Conservation (phyloP, 176 grass and related monocot species). For the barley (Hordeum vulgare) region MorexV3_pseudomolecules_assembly NC_058520.1:575905318-575905817, state of each 20-base stretch:
- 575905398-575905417: too few relatives aligned
- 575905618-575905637: background rate
- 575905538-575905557: background rate
- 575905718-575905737: slow-evolving; percentile 46
- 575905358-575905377: background rate
- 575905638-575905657: background rate
- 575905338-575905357: background rate
- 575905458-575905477: too few relatives aligned
- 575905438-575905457: background rate
- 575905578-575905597: background rate
- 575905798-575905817: slow-evolving; percentile 25
- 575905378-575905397: background rate
- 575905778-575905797: slow-evolving; percentile 26
- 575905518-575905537: too few relatives aligned
- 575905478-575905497: too few relatives aligned
- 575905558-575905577: background rate
- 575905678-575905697: background rate
- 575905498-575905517: too few relatives aligned
- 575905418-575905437: background rate
- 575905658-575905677: background rate
- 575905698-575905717: background rate
- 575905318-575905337: background rate
- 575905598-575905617: background rate
- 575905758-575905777: slow-evolving; percentile 48
- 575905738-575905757: slow-evolving; percentile 2